Percentiles rank a stretch among this genome's conserved stretches.
Evolutionary conservation across 106 monocot genomes (phyloP).

Genomic region (Acanthochlamys bracteata): DNA sequence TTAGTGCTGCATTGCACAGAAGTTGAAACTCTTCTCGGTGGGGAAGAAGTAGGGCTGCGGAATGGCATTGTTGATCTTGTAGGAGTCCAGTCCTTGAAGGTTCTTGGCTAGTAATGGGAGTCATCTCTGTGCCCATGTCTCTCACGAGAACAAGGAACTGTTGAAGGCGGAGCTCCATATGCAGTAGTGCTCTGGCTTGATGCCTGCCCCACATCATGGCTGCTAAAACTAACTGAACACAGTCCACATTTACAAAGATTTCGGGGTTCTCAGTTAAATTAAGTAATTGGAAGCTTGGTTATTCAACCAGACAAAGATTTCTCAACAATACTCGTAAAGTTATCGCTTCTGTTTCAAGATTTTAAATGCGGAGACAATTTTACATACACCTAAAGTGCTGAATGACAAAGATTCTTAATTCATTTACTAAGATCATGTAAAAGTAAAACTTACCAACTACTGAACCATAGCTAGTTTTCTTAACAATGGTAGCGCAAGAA

Average conservation of each 20-base stretch:
- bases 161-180: background rate
- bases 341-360: background rate
- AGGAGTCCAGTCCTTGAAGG: conserved; percentile 36
- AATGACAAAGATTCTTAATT: background rate
- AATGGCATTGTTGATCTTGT: conserved; percentile 14
- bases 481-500: conserved; percentile 18
- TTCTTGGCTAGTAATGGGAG: conserved; percentile 37
- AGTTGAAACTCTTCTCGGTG: conserved; percentile 10
- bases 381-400: background rate
- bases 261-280: background rate
- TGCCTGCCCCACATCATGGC: background rate
- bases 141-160: conserved; percentile 25
- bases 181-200: background rate
- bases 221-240: background rate
- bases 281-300: background rate
- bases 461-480: conserved; percentile 30
- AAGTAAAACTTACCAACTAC: conserved; percentile 16
- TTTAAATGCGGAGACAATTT: background rate
- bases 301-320: background rate
- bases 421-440: too few relatives aligned
- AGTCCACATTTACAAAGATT: background rate
- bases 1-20: background rate
- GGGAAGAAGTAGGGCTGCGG: conserved; percentile 14
- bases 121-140: conserved; percentile 47
- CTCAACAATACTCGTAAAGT: background rate